Evolutionary conservation across 1,284 basidiomycete genomes (phyloP), one percentile per base, ranked within the genome.

Genomic region (Filobasidium uniguttulatum): DNA sequence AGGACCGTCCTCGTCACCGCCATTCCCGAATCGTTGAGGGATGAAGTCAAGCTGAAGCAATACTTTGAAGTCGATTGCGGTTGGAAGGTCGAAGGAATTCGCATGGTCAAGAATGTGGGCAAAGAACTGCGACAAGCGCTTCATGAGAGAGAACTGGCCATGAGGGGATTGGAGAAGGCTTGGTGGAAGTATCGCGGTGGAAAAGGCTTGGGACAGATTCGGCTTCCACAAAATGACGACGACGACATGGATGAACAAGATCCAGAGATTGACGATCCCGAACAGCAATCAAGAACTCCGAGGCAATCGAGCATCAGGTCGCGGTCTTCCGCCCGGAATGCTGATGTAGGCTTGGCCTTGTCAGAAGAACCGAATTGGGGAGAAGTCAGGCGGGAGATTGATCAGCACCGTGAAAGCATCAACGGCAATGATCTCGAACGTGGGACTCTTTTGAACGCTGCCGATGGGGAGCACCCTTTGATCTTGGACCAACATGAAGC

Each of bases 1-100:
- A 80, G 93, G 19, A 98, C 93, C 0, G 85, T 96, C 31, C 78
- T 97, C 70, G 78, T 93, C 36, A 83, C 84, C 5, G 77, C 79
- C 47, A 75, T 98, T 1, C 93, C 93, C 0, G 69, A 70, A 3
- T 83, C 93, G 57, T 75, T 98, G 0, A 80, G 82, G 52, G 80
- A 82, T 8, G 90, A 96, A 61, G 78, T 82, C 8, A 76, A 85
- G 0, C 72, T 98, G 14, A 86, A 88, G 0, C 85, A 90, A 56
- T 96, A 97, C 68, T 97, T 96, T 65, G 91, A 96, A 64, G 19
- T 38, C 2, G 77, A 78, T 48, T 69, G 73, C 46, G 65, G 67
- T n/a, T 71, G 68, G 68, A 55, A 47, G 7, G 67, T 70, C 29
- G 68, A 70, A 52, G 61, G 85, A 60, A 87, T 96, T 20, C 85